Percentiles rank a stretch among this genome's conserved stretches.
Conservation (phyloP, 139 green algal genomes). For the Picochlorum sp. region DNA sequence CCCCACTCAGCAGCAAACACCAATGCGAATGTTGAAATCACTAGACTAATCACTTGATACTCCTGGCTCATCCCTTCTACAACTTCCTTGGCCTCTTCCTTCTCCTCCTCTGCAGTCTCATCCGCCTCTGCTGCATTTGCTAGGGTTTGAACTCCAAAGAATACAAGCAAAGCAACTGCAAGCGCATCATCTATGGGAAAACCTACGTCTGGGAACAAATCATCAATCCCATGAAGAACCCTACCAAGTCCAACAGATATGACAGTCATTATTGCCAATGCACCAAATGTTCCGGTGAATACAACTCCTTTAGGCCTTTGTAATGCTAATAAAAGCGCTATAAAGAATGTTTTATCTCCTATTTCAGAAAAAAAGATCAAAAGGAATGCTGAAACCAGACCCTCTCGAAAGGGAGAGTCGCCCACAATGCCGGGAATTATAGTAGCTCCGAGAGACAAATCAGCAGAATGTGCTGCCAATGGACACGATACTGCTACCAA, state of each 20-base stretch:
- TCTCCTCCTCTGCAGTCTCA: conserved; percentile 60
- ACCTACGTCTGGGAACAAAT: conserved; percentile 56
- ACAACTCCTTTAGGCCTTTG: conserved; percentile 56
- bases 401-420: conserved; percentile 55
- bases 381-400: conserved; percentile 78
- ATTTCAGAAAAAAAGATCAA: conserved; percentile 97
- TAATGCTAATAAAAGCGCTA: conserved; percentile 82
- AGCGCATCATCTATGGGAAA: conserved; percentile 82
- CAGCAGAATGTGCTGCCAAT: conserved; percentile 2
- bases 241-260: conserved; percentile 72
- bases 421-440: conserved; percentile 51
- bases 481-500: neutral
- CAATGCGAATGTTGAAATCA: conserved; percentile 83
- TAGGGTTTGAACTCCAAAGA: conserved; percentile 83
- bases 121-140: conserved; percentile 46
- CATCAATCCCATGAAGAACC: conserved; percentile 71
- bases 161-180: conserved; percentile 68
- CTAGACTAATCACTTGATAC: conserved; percentile 21
- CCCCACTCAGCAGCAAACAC: conserved; percentile 98
- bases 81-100: conserved; percentile 64
- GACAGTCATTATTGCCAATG: conserved; percentile 94
- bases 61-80: conserved; percentile 29
- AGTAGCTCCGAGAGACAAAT: neutral
- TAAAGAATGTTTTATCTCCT: conserved; percentile 99
- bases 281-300: conserved; percentile 91